Evolutionary conservation across 2,329 filamentous ascomycete species (phyloP).

Genomic region (Tolypocladium amazonense): DNA sequence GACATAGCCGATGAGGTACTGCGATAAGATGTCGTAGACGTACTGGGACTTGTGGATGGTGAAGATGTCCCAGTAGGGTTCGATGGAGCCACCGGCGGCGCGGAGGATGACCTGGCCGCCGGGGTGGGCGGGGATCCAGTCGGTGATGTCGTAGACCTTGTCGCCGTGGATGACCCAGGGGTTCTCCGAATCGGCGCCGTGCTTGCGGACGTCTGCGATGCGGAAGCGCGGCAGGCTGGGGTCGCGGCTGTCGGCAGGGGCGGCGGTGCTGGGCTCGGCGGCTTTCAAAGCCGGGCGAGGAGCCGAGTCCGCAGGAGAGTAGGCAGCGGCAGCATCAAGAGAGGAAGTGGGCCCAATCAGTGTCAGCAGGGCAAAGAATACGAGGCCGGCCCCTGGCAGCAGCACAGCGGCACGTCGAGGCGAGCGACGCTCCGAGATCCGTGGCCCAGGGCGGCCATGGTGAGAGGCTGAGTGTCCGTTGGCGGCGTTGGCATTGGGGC

Average conservation of each 20-base stretch:
- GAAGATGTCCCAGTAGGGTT: constrained; percentile 62
- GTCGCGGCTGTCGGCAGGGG: constrained; percentile 21
- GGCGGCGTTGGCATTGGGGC: not conserved
- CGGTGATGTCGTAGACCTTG: constrained; percentile 61
- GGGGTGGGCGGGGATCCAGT: constrained; percentile 55
- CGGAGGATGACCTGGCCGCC: constrained; percentile 58
- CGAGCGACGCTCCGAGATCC: constrained; percentile 1
- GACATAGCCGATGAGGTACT: constrained; percentile 53
- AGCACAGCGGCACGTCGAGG: constrained; percentile 3
- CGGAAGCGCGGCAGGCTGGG: constrained; percentile 36
- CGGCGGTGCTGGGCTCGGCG: not conserved
- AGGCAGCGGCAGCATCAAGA: constrained; percentile 4
- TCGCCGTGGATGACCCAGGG: constrained; percentile 56
- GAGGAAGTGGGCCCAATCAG: constrained; percentile 2
- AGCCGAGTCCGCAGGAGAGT: not conserved
- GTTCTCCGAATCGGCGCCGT: constrained; percentile 37
- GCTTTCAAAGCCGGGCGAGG: not conserved
- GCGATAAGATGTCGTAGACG: constrained; percentile 53
- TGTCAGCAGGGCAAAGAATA: constrained; percentile 2
- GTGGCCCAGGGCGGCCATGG: not conserved
- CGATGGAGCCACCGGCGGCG: constrained; percentile 53
- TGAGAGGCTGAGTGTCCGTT: not conserved
- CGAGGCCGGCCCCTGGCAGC: constrained; percentile 3
- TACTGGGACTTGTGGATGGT: constrained; percentile 56
- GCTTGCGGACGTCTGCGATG: constrained; percentile 39